Percentiles rank a stretch among this genome's conserved stretches.
phyloP scores from a whole-genome alignment of 768 basidiomycete genomes.

The Rhodosporidiobolus odoratus region DNA sequence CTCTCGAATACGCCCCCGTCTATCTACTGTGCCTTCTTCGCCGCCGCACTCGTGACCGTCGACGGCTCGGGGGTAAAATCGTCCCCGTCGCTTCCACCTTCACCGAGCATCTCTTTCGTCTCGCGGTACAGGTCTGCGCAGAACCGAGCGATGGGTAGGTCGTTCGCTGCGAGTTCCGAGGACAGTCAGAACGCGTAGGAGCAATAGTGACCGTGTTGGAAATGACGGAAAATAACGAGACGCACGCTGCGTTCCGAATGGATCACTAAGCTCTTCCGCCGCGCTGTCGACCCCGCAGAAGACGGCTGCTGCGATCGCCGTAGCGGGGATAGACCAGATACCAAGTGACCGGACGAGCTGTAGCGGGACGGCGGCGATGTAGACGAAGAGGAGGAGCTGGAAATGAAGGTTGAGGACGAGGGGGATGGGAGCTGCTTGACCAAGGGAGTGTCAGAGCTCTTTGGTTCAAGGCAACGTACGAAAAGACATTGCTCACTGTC shows the following conservation, averaged over 20 bases:
- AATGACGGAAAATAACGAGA: neutral
- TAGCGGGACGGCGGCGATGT: conserved; percentile 32
- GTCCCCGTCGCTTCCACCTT: conserved; percentile 15
- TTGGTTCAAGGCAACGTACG: neutral
- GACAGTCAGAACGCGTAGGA: neutral
- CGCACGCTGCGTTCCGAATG: conserved; percentile 32
- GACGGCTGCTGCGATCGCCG: conserved; percentile 17
- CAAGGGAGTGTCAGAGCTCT: no score
- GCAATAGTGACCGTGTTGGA: no score
- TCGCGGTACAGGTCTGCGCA: conserved; percentile 31
- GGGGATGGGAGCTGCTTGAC: conserved; percentile 29
- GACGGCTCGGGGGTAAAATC: conserved; percentile 2
- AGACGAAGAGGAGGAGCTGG: conserved; percentile 36
- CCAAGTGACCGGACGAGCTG: conserved; percentile 31
- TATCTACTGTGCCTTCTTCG: neutral
- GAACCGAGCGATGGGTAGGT: conserved; percentile 30
- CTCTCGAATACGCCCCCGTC: no score
- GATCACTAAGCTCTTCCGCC: conserved; percentile 31
- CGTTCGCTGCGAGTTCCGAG: conserved; percentile 33
- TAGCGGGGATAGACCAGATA: conserved; percentile 22
- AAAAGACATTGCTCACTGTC: conserved; percentile 16
- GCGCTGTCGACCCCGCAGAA: conserved; percentile 32
- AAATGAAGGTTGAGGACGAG: conserved; percentile 36
- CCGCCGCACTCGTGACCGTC: no score
- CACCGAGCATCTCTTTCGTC: conserved; percentile 31